phyloP scores from a whole-genome alignment of 2,329 filamentous ascomycete species.

The Thielaviopsis punctulata region DNA sequence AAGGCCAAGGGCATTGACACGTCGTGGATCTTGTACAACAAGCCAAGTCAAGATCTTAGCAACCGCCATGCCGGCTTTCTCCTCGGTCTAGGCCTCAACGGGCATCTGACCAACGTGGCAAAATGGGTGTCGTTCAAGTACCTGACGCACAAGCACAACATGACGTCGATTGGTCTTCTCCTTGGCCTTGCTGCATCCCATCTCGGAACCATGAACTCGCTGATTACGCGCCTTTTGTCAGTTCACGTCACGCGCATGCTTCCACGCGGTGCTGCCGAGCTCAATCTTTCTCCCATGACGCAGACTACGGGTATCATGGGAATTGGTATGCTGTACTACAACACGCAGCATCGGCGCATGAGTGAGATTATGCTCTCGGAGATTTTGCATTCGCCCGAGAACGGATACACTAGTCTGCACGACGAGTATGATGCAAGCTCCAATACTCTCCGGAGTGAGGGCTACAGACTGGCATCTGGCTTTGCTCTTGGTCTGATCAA shows the following conservation, averaged over 20 bases:
- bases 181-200: conserved; percentile 86
- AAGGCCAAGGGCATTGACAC: conserved; percentile 89
- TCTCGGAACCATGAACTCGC: conserved; percentile 89
- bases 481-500: conserved; percentile 93
- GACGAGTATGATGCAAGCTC: conserved; percentile 59
- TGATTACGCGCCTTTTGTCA: conserved; percentile 82
- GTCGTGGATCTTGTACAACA: conserved; percentile 98
- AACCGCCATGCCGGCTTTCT: conserved; percentile 94
- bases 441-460: conserved; percentile 75
- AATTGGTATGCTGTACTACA: conserved; percentile 83
- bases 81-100: conserved; percentile 78
- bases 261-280: conserved; percentile 76
- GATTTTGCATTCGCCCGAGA: conserved; percentile 52
- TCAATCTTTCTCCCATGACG: conserved; percentile 82
- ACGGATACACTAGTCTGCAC: background rate
- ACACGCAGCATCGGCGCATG: conserved; percentile 94
- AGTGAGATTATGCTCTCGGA: conserved; percentile 98
- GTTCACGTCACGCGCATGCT: conserved; percentile 94
- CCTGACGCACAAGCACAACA: conserved; percentile 95
- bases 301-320: conserved; percentile 97
- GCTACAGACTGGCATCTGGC: conserved; percentile 87
- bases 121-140: conserved; percentile 99
- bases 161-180: conserved; percentile 94
- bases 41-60: conserved; percentile 67
- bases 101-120: conserved; percentile 80